Evolutionary conservation across 2,329 filamentous ascomycete genomes (phyloP), one percentile per base, ranked within the genome.

Genomic region (Hortaea werneckii): DNA sequence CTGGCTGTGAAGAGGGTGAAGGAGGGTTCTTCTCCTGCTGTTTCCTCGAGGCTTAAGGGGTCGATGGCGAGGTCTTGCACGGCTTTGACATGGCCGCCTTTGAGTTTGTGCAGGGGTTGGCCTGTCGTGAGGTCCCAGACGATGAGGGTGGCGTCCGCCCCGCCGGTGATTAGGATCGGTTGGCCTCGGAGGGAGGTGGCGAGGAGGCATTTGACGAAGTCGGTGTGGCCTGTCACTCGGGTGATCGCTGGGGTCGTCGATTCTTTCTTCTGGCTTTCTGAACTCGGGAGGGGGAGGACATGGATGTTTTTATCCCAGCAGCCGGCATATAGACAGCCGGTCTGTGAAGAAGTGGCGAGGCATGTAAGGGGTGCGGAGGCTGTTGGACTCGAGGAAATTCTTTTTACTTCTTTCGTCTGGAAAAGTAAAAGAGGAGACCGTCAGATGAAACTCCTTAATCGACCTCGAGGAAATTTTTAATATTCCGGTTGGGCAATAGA

Each of bases 241-340:
- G 4, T 42, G n/a, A 11, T 32, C n/a, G 11, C 40, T 41, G 12
- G 48, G 41, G 10, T 29, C 8, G 6, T 9, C 30, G 8, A 6
- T 12, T 29, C 12, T 12, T 29, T 7, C 7, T 7, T 7, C 87
- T 95, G 30, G 83, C 85, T 81, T 3, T 87, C 83, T 7, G 7
- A n/a, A n/a, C 7, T 7, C n/a, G 30, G 7, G 30, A 34, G 30
- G n/a, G 30, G 30, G n/a, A 34, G n/a, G 30, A n/a, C 30, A 34
- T 88, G 95, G 47, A 96, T 77, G 13, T 79, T 76, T 68, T 94
- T 95, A 68, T 98, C 90, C 92, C 92, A 98, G 49, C 83, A 92
- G 30, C 89, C 90, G 26, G 87, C 87, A 64, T 87, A 95, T 8
- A 95, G 61, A 1, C 75, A 83, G 42, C 59, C 56, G 4, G 59